These are phyloP conservation scores for Catharanthus roseus DNA, from an alignment of 257 asterid species.

Conservation along the genomic window DNA sequence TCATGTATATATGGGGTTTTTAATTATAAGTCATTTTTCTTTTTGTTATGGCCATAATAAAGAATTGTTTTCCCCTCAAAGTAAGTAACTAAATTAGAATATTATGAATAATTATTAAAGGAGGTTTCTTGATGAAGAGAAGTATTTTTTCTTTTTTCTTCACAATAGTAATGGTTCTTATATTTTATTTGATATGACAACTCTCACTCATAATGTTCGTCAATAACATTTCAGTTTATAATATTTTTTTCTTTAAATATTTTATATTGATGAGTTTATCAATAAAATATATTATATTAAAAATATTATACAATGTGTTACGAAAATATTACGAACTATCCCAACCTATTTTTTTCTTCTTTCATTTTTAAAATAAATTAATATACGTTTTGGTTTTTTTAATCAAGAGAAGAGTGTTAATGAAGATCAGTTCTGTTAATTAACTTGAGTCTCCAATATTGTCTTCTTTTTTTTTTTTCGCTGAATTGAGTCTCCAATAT, in stretches of 20 bases:
- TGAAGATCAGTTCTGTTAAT: conserved; percentile 28
- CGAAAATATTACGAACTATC: too few species aligned
- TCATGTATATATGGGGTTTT: neutral
- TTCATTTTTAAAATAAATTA: neutral
- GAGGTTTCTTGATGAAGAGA: conserved; percentile 16
- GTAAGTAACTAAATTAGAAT: conserved; percentile 5
- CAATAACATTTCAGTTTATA: too few species aligned
- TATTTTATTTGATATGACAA: too few species aligned
- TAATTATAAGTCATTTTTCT: conserved; percentile 20
- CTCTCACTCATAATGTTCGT: too few species aligned
- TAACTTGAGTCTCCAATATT: conserved; percentile 13
- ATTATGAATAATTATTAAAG: conserved; percentile 13
- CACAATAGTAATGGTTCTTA: conserved; percentile 13
- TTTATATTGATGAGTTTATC: too few species aligned
- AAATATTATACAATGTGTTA: too few species aligned
- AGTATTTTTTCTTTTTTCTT: neutral
- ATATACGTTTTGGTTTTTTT: neutral
- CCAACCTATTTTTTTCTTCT: neutral
- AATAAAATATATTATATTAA: too few species aligned
- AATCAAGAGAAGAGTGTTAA: conserved; percentile 23
- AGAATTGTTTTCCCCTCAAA: neutral
- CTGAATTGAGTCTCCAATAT: conserved; percentile 16
- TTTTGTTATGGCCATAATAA: conserved; percentile 5
- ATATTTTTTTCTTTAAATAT: too few species aligned
- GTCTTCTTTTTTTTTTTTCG: too few species aligned